These are phyloP conservation scores for Tolypocladium ovalisporum DNA, from an alignment of 2,329 filamentous ascomycete species.

Conservation along the genomic window DNA sequence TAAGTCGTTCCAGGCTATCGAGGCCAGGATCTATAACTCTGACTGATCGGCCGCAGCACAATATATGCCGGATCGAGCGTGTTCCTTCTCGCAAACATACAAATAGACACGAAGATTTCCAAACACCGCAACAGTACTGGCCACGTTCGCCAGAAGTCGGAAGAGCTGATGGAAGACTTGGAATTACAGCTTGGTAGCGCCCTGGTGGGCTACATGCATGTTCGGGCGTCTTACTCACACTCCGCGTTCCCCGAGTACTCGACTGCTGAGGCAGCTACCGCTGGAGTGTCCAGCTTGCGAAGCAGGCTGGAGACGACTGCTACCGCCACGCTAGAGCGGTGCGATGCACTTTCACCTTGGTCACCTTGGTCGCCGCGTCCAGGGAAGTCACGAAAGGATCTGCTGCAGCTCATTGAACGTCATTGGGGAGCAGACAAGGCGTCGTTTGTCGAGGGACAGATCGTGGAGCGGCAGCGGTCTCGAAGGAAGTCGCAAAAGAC, in stretches of 20 bases:
- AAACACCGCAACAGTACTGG: conserved; percentile 1
- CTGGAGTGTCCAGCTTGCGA: conserved; percentile 26
- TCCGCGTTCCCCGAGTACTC: conserved; percentile 37
- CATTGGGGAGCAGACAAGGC: conserved; percentile 38
- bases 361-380: conserved; percentile 42
- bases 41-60: conserved; percentile 19
- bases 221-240: conserved; percentile 44
- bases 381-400: conserved; percentile 20
- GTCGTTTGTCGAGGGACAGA: conserved; percentile 4
- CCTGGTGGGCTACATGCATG: conserved; percentile 36
- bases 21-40: no score
- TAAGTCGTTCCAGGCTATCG: conserved; percentile 12
- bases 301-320: conserved; percentile 43
- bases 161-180: conserved; percentile 47
- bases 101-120: conserved; percentile 14
- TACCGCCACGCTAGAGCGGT: conserved; percentile 37
- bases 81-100: conserved; percentile 37
- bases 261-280: conserved; percentile 7
- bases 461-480: not conserved
- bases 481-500: not conserved
- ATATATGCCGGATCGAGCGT: conserved; percentile 31
- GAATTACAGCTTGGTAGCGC: conserved; percentile 43
- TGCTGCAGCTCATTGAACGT: conserved; percentile 33
- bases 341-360: conserved; percentile 39
- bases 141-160: conserved; percentile 30